Base-by-base conservation (phyloP, 2,329 filamentous ascomycete species). In the Diaporthe nobilis region DNA sequence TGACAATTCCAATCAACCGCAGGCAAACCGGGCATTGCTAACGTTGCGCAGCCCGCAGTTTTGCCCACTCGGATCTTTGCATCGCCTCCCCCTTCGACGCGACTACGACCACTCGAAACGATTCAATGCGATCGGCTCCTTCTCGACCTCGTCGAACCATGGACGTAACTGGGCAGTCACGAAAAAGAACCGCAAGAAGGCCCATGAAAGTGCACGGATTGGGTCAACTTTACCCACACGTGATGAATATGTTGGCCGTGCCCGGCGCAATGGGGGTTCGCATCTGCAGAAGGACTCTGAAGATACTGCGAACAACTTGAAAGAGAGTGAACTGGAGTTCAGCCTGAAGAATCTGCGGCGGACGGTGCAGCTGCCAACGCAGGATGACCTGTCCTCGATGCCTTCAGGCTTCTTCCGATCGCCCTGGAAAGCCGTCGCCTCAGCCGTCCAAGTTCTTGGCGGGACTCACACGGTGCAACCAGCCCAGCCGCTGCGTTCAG, bases 21-120 rank as follows among this genome's bases (percentile, higher is more conserved):
- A 74, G 72, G 51, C 34, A 42, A 71, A 42, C n/a, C 53, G 39
- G n/a, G n/a, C 42, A 39, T 53, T 70, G 31, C 39, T 49, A 20
- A 61, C 63, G 53, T 37, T 44, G 42, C 25, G 39, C n/a, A 42
- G 63, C 22, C 44, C 42, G 22, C 49, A n/a, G 2, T 42, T 25
- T 28, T 44, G 63, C 63, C 34, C 58, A 15, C 28, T 34, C 25
- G 22, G 63, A 20, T 63, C 31, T 37, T 42, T 71, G 51, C 39
- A 25, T 42, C 44, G 17, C 17, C 49, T n/a, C 6, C 31, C 39
- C 25, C 28, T n/a, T 25, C 39, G 5, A 22, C 9, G n/a, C 39
- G 42, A 15, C 20, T 13, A 34, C 31, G 28, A 53, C 15, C 63
- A 3, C 6, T 34, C 28, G 20, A 37, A 25, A 17, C 31, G 31